phyloP scores from a whole-genome alignment of 345 rosid species.

The Eucalyptus curtisii region DNA sequence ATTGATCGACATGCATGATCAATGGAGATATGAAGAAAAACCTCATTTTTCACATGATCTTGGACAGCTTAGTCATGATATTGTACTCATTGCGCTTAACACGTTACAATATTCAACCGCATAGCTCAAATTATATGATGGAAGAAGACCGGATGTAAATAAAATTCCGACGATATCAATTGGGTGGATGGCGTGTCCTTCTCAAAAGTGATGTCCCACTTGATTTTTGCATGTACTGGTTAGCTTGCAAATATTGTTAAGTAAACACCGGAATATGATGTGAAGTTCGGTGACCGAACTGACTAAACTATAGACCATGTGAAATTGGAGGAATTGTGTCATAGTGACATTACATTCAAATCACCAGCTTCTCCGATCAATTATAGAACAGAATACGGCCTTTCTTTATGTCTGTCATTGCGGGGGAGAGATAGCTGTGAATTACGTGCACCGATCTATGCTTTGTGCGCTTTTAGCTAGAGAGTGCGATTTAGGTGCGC shows the following conservation, averaged over 20 bases:
- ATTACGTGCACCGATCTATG: background rate
- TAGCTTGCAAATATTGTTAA: background rate
- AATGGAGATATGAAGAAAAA: background rate
- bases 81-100: background rate
- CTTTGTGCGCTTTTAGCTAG: background rate
- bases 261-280: background rate
- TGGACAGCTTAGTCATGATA: background rate
- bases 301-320: background rate
- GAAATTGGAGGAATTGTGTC: background rate
- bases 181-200: background rate
- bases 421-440: background rate
- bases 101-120: background rate
- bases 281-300: accelerated
- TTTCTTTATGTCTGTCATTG: background rate
- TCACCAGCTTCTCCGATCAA: background rate
- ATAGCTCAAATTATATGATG: background rate
- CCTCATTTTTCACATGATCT: background rate
- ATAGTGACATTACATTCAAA: background rate
- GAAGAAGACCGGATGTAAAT: accelerated
- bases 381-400: background rate
- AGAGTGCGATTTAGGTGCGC: background rate
- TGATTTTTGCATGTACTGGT: background rate
- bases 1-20: background rate
- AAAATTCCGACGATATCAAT: background rate
- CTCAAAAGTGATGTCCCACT: background rate